Evolutionary conservation across 225 moss, liverwort and hornwort genomes (phyloP), one percentile per base, ranked within the genome.

Genomic region (Physcomitrellopsis africana): DNA sequence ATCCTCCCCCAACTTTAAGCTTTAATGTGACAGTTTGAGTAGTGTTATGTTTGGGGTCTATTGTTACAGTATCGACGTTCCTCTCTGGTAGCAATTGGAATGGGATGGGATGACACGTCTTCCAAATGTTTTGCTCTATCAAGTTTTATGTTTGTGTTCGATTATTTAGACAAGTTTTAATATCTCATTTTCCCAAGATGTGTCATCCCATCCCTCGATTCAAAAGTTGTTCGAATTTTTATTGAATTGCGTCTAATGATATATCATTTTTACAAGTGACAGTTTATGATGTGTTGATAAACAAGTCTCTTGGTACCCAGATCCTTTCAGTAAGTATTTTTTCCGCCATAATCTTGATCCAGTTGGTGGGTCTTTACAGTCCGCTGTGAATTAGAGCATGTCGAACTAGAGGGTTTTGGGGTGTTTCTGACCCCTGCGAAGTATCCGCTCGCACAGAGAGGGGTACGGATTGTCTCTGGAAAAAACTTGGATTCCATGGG

Each of bases 341-440:
- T 37, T 37, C 4, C 32, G 18, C 68, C 24, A 66, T 44, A 68
- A 66, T 77, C 46, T 55, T 77, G 65, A 80, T 47, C 32, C 52
- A 51, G 64, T 60, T 66, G 55, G 70, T 74, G 64, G 62, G 51
- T 78, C 13, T 64, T 57, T 81, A 86, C 92, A 97, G 99, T 95
- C 68, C 85, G 70, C 26, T 89, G 93, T 79, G 81, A 89, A 74
- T 80, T 99, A 57, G 78, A 93, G 27, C 69, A 79, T 55, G 92
- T 95, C 15, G 93, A 99, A 81, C 71, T 99, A 69, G 91, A 99
- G 70, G 99, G 95, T 8, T 99, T 99, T 81, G 99, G 99, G 74
- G 90, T 92, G 16, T 99, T 91, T 77, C 57, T 92, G 78, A 79
- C 84, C 16, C 47, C 80, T 79, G 84, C 89, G 0, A 89, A 76